These are phyloP conservation scores for Plasmodium sp. DNA, from an alignment of 169 alveolate genomes.

Conservation along the genomic window DNA sequence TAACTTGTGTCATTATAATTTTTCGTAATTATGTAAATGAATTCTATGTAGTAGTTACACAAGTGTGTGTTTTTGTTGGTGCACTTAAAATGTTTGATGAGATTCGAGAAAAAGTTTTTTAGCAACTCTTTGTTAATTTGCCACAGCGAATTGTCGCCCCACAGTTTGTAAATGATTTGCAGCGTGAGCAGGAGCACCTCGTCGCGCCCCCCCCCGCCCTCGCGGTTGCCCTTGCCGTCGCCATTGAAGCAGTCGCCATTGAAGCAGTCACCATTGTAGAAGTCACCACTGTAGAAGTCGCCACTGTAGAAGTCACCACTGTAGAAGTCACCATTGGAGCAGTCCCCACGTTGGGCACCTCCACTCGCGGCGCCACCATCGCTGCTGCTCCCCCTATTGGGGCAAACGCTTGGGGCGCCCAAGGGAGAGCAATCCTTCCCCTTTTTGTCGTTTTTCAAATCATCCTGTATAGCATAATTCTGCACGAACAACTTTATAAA, in stretches of 20 bases:
- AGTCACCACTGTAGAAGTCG: too few species aligned
- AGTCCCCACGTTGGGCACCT: neutral
- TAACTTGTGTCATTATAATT: constrained; percentile 33
- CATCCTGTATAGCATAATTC: constrained; percentile 5
- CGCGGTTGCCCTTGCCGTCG: neutral
- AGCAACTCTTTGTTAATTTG: constrained; percentile 53
- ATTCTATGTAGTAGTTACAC: constrained; percentile 53
- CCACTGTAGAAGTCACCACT: neutral
- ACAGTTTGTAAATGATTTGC: constrained; percentile 47
- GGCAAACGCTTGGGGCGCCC: neutral
- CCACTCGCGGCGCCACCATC: neutral
- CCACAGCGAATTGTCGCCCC: constrained; percentile 72
- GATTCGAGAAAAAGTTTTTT: constrained; percentile 33
- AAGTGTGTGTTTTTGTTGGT: constrained; percentile 53
- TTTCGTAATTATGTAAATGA: constrained; percentile 28
- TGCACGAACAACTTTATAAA: constrained; percentile 30
- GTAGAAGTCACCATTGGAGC: neutral
- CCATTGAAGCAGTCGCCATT: neutral
- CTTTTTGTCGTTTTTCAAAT: neutral
- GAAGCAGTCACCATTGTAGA: too few species aligned
- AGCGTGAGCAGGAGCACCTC: constrained; percentile 22
- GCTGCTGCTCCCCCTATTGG: neutral
- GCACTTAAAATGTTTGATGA: constrained; percentile 51
- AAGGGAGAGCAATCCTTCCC: neutral
- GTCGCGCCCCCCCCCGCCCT: neutral